Percentiles rank a stretch among this genome's conserved stretches.
Conservation (phyloP, 1,284 basidiomycete species). For the Ganoderma lingzhi region DNA sequence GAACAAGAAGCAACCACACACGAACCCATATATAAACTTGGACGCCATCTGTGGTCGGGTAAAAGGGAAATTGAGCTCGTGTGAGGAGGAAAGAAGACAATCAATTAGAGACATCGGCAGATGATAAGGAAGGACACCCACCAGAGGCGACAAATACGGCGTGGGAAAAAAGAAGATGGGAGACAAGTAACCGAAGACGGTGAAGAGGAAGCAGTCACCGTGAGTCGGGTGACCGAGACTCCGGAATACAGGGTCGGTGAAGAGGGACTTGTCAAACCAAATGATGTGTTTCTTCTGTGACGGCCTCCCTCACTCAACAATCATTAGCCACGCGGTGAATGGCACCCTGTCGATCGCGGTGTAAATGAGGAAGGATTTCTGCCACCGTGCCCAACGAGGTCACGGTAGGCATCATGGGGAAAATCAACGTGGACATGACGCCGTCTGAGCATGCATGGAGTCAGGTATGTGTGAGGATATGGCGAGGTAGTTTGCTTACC, state of each 20-base stretch:
- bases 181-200: conserved; percentile 36
- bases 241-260: conserved; percentile 40
- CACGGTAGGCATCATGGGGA: conserved; percentile 31
- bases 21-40: conserved; percentile 38
- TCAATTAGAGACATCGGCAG: too few species aligned
- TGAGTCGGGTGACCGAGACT: conserved; percentile 32
- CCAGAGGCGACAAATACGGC: conserved; percentile 30
- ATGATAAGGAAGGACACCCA: conserved; percentile 9
- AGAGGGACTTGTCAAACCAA: conserved; percentile 38
- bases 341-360: conserved; percentile 36
- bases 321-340: conserved; percentile 32
- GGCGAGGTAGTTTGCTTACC: too few species aligned
- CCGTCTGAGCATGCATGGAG: conserved; percentile 28
- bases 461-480: neutral
- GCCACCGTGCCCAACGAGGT: conserved; percentile 24
- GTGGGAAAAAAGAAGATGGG: conserved; percentile 39
- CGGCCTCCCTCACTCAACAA: conserved; percentile 33
- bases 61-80: neutral
- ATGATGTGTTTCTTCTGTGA: conserved; percentile 29
- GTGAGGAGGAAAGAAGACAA: conserved; percentile 1
- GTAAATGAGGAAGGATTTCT: conserved; percentile 35
- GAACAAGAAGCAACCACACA: conserved; percentile 39
- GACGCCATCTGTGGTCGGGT: conserved; percentile 33
- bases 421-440: conserved; percentile 33
- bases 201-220: conserved; percentile 34